Evolutionary conservation across 2,329 filamentous ascomycete species (phyloP).

Genomic region (Phoma herbarum): DNA sequence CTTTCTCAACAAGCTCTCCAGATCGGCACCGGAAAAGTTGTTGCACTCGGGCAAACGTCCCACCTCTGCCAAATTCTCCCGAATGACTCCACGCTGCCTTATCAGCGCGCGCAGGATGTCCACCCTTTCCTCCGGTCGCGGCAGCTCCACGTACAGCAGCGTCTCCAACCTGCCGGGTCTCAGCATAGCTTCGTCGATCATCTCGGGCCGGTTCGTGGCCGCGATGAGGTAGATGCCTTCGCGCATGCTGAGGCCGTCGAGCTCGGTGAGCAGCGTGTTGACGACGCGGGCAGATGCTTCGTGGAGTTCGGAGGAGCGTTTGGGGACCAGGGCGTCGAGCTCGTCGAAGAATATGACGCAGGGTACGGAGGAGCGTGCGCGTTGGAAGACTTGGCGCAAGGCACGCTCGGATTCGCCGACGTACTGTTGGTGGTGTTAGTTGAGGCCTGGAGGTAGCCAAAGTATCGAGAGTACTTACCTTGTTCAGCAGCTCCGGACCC

Average conservation of each 20-base stretch:
- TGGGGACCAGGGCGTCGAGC: constrained; percentile 89
- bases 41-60: constrained; percentile 71
- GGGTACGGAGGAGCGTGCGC: constrained; percentile 84
- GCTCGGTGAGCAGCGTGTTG: constrained; percentile 91
- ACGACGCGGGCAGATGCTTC: constrained; percentile 90
- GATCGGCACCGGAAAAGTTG: constrained; percentile 78
- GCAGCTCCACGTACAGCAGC: constrained; percentile 88
- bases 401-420: constrained; percentile 96
- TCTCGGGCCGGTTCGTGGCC: constrained; percentile 93
- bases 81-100: constrained; percentile 56
- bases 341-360: constrained; percentile 99
- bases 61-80: constrained; percentile 65
- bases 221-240: constrained; percentile 93
- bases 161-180: constrained; percentile 89
- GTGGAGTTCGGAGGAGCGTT: constrained; percentile 76
- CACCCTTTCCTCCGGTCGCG: constrained; percentile 78
- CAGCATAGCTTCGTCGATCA: constrained; percentile 95
- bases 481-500: constrained; percentile 94
- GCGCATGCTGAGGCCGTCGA: constrained; percentile 83
- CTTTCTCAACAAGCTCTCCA: constrained; percentile 66
- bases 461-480: constrained; percentile 54
- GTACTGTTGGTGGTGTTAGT: constrained; percentile 60
- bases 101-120: constrained; percentile 81
- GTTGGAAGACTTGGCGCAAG: constrained; percentile 88
- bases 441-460: background rate